Conservation (phyloP, 2,329 filamentous ascomycete genomes). For the Tricladium varicosporioides region DNA sequence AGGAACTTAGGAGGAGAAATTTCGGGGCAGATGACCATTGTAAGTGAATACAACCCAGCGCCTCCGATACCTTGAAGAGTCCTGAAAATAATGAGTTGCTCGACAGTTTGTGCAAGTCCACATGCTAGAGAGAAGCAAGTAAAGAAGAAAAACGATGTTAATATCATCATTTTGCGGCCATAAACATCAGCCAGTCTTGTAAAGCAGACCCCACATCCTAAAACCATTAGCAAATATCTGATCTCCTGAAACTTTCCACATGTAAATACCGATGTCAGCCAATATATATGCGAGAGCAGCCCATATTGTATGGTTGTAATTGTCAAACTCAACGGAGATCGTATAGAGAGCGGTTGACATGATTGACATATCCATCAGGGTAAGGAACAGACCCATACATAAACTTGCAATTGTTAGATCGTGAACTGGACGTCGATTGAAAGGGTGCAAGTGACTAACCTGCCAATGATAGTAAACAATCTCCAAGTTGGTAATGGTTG, state of each 20-base stretch:
- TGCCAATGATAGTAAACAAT: not conserved
- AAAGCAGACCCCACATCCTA: not conserved
- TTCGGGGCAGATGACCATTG: slow-evolving; percentile 40
- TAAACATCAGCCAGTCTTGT: not conserved
- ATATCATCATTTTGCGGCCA: not conserved
- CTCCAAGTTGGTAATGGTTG: not conserved
- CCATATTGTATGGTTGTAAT: not conserved
- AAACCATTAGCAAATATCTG: not conserved
- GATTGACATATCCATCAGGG: not conserved
- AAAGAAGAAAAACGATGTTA: not conserved
- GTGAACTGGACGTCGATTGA: not conserved
- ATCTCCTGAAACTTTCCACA: not conserved
- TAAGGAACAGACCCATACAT: not conserved
- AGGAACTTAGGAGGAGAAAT: slow-evolving; percentile 42
- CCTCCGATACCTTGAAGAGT: slow-evolving; percentile 30
- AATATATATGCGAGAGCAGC: not conserved
- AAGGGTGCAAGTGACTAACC: not conserved
- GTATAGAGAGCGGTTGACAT: not conserved
- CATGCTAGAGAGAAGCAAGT: not conserved
- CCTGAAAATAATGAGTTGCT: slow-evolving; percentile 21
- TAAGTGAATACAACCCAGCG: slow-evolving; percentile 36
- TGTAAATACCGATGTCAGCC: not conserved
- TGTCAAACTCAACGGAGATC: not conserved
- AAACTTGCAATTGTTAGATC: not conserved
- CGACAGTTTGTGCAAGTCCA: not conserved